Conservation (phyloP, 179 eudicot species). For the Beta corolliflora region DNA sequence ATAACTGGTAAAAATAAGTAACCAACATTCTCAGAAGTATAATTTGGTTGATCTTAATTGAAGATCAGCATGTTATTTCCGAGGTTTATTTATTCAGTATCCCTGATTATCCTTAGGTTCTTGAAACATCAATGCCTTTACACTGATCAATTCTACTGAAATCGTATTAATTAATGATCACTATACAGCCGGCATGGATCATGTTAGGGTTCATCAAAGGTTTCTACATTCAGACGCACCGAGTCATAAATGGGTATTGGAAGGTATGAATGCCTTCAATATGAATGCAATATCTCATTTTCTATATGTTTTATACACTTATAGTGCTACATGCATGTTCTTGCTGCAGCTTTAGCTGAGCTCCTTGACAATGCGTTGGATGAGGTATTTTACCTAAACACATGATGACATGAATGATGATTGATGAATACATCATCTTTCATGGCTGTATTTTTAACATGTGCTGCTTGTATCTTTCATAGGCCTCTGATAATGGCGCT, state of each 20-base stretch:
- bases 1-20: too few species aligned
- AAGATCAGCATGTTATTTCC: too few species aligned
- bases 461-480: background rate
- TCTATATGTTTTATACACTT: background rate
- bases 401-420: too few species aligned
- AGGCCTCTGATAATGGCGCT: slow-evolving; percentile 75
- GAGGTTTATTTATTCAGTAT: too few species aligned
- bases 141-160: background rate
- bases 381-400: slow-evolving; percentile 45
- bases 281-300: background rate
- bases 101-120: too few species aligned
- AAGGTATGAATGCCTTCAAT: slow-evolving; percentile 39
- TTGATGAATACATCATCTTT: too few species aligned
- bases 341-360: slow-evolving; percentile 65
- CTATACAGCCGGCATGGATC: slow-evolving; percentile 62
- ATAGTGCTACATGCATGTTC: background rate
- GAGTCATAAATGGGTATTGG: slow-evolving; percentile 81
- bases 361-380: slow-evolving; percentile 79
- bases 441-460: too few species aligned
- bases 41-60: too few species aligned
- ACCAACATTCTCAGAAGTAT: too few species aligned
- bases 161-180: background rate
- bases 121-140: background rate
- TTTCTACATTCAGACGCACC: slow-evolving; percentile 87
- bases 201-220: slow-evolving; percentile 66